Conservation (phyloP, 345 rosid species). For the Cardamine resedifolia region DNA sequence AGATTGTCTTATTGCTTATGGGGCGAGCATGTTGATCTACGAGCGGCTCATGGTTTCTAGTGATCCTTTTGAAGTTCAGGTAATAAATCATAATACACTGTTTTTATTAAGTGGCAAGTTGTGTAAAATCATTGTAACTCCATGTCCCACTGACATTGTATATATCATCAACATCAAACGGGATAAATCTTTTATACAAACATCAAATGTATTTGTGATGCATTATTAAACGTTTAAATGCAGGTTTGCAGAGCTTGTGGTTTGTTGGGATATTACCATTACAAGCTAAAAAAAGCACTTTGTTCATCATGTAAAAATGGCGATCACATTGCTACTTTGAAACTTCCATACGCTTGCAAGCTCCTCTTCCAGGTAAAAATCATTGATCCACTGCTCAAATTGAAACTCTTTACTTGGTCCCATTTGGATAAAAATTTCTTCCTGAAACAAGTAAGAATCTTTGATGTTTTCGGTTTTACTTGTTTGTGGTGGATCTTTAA, state of each 20-base stretch:
- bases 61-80: slow-evolving; percentile 97
- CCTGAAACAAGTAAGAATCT: too few relatives aligned
- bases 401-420: background rate
- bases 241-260: slow-evolving; percentile 94
- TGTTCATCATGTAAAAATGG: slow-evolving; percentile 86
- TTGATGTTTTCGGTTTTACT: too few relatives aligned
- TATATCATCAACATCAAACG: background rate
- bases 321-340: slow-evolving; percentile 74
- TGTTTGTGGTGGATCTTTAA: background rate
- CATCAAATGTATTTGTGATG: background rate
- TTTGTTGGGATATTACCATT: slow-evolving; percentile 78
- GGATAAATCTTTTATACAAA: background rate
- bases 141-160: too few relatives aligned
- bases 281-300: slow-evolving; percentile 69
- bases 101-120: background rate
- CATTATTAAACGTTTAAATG: background rate
- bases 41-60: slow-evolving; percentile 94
- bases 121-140: background rate
- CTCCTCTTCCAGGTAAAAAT: slow-evolving; percentile 78
- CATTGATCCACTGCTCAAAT: background rate
- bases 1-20: slow-evolving; percentile 94
- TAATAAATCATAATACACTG: slow-evolving; percentile 33
- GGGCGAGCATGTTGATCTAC: slow-evolving; percentile 86
- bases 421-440: too few relatives aligned
- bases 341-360: slow-evolving; percentile 94